These are phyloP conservation scores for Penicillium fimorum DNA, from an alignment of 495 filamentous ascomycete species.

Conservation along the genomic window DNA sequence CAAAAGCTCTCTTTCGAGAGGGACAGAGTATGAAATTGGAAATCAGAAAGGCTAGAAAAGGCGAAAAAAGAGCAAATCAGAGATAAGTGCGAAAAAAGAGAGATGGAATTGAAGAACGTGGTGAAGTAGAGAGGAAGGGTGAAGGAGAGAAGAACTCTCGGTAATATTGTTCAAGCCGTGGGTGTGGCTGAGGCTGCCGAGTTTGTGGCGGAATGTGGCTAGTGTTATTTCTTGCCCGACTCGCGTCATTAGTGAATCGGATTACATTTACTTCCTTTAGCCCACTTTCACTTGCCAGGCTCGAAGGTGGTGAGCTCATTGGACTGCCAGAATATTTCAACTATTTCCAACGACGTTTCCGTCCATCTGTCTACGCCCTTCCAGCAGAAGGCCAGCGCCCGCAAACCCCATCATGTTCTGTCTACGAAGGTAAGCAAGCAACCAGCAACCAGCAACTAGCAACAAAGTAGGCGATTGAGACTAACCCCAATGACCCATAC, in stretches of 20 bases:
- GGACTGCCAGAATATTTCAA: not conserved
- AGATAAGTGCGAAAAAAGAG: constrained; percentile 8
- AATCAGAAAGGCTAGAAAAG: constrained; percentile 19
- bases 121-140: constrained; percentile 19
- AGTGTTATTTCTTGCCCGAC: constrained; percentile 15
- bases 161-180: constrained; percentile 13
- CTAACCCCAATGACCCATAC: constrained; percentile 36
- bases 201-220: constrained; percentile 19
- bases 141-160: constrained; percentile 24
- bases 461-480: not conserved
- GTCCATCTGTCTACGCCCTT: not conserved
- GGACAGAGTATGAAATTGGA: constrained; percentile 19
- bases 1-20: constrained; percentile 45
- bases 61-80: constrained; percentile 6
- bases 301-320: not conserved
- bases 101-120: constrained; percentile 26
- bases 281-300: not conserved
- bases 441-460: not conserved
- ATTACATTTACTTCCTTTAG: not conserved
- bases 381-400: constrained; percentile 3
- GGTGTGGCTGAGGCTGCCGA: constrained; percentile 12
- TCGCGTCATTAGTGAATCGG: constrained; percentile 2
- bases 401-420: constrained; percentile 66
- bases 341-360: not conserved
- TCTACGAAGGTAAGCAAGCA: constrained; percentile 62